Evolutionary conservation across 2,329 filamentous ascomycete species (phyloP), one percentile per base, ranked within the genome.

Genomic region (Trichoderma cornu-damae): DNA sequence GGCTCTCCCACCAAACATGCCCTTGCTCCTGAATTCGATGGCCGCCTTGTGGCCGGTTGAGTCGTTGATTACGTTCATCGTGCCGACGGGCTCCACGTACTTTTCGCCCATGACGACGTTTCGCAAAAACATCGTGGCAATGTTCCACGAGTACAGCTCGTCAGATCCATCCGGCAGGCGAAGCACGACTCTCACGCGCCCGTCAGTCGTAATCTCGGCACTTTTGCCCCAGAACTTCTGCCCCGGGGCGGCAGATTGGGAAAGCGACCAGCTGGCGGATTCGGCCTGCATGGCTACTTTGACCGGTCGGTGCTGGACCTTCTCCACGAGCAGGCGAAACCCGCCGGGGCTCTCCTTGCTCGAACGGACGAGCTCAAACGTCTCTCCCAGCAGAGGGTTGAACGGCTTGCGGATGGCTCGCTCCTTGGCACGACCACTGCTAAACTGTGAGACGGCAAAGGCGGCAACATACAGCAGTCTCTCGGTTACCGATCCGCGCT

Each of bases 141-240:
- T 80, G 44, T 82, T 87, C 90, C 91, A 99, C 64, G 86, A 92
- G 75, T 93, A 99, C 60, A 85, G 81, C 69, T 97, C 93, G 55
- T 90, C 88, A 1, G 77, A 82, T 2, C 81, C 80, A 68, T 94
- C 82, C 0, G 78, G 64, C 49, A 86, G 69, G 24, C 80, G 86
- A 26, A 99, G 76, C 37, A 86, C 84, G 37, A 96, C 79, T 48
- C 92, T 84, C 3, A 90, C 86, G 24, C 90, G 88, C 2, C 94
- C 94, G 55, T 96, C 93, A 0, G 91, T 97, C 60, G 89, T 94
- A 61, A 99, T 84, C 72, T 99, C 94, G 2, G 90, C 90, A 55
- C 88, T 93, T 76, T 97, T 97, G 57, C 94, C 94, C 94, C 94
- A 97, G 76, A 99, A 99, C 69, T 97, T 97, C 69, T 99, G 93